Evolutionary conservation across 129 eudicot genomes (phyloP).

Genomic region (Centaurea solstitialis): DNA sequence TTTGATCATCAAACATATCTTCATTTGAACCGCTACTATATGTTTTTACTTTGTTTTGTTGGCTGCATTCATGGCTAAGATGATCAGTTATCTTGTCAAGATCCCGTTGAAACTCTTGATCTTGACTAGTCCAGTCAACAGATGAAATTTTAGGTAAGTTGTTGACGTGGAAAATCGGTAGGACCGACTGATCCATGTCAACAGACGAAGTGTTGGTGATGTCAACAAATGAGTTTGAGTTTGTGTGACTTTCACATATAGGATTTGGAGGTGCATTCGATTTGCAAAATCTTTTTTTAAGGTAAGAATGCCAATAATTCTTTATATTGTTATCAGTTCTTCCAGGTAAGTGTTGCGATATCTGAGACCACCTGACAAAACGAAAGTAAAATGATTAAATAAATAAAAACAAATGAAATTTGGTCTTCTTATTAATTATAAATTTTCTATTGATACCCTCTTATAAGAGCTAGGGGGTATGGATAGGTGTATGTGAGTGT

Average conservation of each 20-base stretch:
- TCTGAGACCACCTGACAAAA: conserved; percentile 53
- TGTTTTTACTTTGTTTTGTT: not conserved
- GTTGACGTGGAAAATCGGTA: conserved; percentile 8
- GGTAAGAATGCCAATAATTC: conserved; percentile 60
- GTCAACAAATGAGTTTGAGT: not conserved
- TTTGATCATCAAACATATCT: conserved; percentile 13
- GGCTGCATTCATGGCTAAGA: conserved; percentile 1
- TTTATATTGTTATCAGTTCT: conserved; percentile 62
- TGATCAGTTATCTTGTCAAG: not conserved
- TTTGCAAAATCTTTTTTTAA: conserved; percentile 36
- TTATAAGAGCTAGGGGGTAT: too few relatives aligned
- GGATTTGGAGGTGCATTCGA: not conserved
- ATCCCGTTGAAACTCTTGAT: conserved; percentile 26
- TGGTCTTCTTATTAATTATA: too few relatives aligned
- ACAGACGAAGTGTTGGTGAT: not conserved
- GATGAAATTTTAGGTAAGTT: conserved; percentile 41
- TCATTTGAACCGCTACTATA: not conserved
- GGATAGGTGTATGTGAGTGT: too few relatives aligned
- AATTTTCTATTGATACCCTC: too few relatives aligned
- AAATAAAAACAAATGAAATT: too few relatives aligned
- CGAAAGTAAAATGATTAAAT: too few relatives aligned
- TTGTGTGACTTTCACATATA: not conserved
- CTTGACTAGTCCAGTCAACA: conserved; percentile 57
- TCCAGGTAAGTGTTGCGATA: conserved; percentile 62
- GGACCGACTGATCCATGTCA: conserved; percentile 5